Conservation (phyloP, 2,329 filamentous ascomycete genomes). For the Cladobotryum mycophilum region DNA sequence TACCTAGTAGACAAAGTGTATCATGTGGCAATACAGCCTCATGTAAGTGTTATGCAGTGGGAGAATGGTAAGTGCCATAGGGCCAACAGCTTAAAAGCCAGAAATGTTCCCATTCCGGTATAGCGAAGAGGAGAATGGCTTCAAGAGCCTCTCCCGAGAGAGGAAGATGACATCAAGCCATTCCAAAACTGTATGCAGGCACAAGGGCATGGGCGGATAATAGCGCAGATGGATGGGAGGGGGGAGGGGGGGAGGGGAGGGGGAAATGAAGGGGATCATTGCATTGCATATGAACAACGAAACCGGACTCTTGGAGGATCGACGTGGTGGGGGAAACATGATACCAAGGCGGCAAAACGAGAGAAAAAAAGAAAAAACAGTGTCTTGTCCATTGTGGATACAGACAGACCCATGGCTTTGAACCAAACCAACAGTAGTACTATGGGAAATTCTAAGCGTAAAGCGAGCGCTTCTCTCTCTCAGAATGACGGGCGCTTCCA, state of each 20-base stretch:
- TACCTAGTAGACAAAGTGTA: too few species aligned
- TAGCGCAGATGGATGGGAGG: slow-evolving; percentile 1
- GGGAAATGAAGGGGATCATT: slow-evolving; percentile 13
- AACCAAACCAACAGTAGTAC: neutral
- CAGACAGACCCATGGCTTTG: neutral
- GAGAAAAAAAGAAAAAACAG: too few species aligned
- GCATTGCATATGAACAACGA: slow-evolving; percentile 10
- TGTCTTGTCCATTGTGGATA: too few species aligned
- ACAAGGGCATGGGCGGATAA: neutral
- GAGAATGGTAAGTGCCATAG: neutral
- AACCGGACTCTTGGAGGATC: neutral
- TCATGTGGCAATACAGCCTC: too few species aligned
- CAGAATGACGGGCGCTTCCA: slow-evolving; percentile 5
- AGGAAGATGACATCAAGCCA: slow-evolving; percentile 6
- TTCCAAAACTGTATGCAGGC: neutral
- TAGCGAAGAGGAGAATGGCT: neutral
- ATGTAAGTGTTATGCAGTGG: too few species aligned
- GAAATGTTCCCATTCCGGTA: too few species aligned
- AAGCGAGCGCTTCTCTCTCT: neutral
- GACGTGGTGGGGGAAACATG: neutral
- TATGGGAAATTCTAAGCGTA: neutral
- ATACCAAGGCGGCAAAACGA: neutral
- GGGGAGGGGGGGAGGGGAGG: too few species aligned
- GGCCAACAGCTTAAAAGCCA: neutral
- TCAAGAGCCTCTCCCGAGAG: neutral